These are phyloP conservation scores for Magnaporthiopsis rhizophila DNA, from an alignment of 2,329 filamentous ascomycete genomes.

Conservation along the genomic window DNA sequence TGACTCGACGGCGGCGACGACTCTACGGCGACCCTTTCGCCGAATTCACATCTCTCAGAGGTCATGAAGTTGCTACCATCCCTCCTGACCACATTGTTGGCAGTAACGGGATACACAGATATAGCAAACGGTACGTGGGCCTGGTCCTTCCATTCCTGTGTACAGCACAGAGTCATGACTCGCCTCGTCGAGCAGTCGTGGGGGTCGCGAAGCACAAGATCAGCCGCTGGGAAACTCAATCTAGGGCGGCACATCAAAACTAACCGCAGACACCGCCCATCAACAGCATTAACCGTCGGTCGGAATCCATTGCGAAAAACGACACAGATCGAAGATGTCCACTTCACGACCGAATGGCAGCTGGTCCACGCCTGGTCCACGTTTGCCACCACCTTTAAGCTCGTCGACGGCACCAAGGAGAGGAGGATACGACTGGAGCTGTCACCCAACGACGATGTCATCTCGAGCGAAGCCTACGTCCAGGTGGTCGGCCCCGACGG, in stretches of 20 bases:
- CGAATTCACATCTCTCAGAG: not conserved
- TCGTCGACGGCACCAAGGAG: constrained; percentile 56
- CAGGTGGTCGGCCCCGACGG: constrained; percentile 68
- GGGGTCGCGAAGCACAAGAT: not conserved
- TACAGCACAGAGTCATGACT: not conserved
- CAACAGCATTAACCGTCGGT: constrained; percentile 55
- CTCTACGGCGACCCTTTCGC: not conserved
- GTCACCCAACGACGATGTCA: constrained; percentile 84
- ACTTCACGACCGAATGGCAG: constrained; percentile 70
- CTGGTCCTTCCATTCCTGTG: too few relatives aligned
- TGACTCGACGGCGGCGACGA: not conserved
- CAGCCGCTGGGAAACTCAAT: not conserved
- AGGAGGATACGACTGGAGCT: constrained; percentile 71
- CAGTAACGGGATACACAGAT: constrained; percentile 1
- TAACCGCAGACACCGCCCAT: not conserved
- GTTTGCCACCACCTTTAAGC: constrained; percentile 77
- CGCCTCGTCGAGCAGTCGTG: not conserved
- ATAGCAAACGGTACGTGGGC: constrained; percentile 1
- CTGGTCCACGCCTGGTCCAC: constrained; percentile 70
- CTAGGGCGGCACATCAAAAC: not conserved
- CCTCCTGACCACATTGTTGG: constrained; percentile 8
- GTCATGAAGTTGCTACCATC: constrained; percentile 8
- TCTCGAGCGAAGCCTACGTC: constrained; percentile 67
- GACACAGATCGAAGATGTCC: constrained; percentile 62
- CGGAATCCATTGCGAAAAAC: constrained; percentile 72